Evolutionary conservation across 2,329 filamentous ascomycete genomes (phyloP), one percentile per base, ranked within the genome.

Genomic region (Epichloe bromicola): DNA sequence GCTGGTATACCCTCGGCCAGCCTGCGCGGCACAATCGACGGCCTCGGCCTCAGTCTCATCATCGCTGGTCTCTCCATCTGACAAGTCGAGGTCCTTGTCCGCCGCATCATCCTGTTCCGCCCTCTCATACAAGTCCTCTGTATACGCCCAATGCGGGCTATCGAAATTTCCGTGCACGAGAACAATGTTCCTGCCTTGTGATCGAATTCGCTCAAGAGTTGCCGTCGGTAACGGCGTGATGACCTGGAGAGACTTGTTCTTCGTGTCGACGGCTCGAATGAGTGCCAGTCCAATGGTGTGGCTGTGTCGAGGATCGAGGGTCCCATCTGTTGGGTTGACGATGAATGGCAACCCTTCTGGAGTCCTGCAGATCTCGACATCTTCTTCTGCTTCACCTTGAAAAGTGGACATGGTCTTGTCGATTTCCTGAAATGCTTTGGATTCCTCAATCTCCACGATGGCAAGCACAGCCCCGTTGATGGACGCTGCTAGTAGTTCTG

Each of bases 401-500:
- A 14, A 3, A 3, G 5, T 47, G 17, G 33, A 15, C 26, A 7
- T 30, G 23, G 42, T 10, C 20, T 5, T n/a, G 12, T 39, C 15
- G 49, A 69, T 58, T 11, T 62, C 60, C 10, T 69, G 63, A 50
- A 82, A 75, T 2, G 79, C 79, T 20, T 62, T 63, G 0, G 63
- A 54, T 20, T 75, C 73, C 49, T 85, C 78, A 7, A 86, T 68
- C 33, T 76, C 73, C 0, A 88, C 78, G 6, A 86, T 69, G 0
- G 85, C 82, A 0, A 91, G 67, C 0, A 89, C 62, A n/a, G 78
- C 77, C 15, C 86, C 86, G 56, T 86, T 82, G 42, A 91, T 77
- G 0, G 82, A 73, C 40, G 85, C 81, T 0, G 73, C 69, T 1
- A 90, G 64, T 6, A 85, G 69, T 4, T 75, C 72, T 0, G 77